A percentile compares a stretch with the other conserved stretches of the same genome.
phyloP scores from a whole-genome alignment of 2,329 filamentous ascomycete species.

The Phoma sp. region DNA sequence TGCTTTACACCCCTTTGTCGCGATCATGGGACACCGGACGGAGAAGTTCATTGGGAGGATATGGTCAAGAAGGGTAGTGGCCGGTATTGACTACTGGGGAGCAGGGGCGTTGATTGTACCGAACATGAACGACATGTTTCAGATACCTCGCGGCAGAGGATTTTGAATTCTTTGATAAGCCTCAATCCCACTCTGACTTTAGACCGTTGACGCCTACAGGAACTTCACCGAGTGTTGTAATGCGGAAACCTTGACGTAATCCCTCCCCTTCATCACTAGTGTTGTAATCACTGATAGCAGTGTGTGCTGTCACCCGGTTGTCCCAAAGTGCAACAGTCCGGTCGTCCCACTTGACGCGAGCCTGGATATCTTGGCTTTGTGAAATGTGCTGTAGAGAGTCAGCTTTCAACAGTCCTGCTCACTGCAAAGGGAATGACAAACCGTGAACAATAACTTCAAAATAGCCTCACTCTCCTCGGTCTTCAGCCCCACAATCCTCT shows the following conservation, averaged over 20 bases:
- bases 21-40: too few relatives aligned
- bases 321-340: slow-evolving; percentile 84
- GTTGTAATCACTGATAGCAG: slow-evolving; percentile 72
- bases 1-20: too few relatives aligned
- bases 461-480: slow-evolving; percentile 78
- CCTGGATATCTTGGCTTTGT: slow-evolving; percentile 71
- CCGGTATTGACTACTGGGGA: too few relatives aligned
- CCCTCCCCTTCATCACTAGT: slow-evolving; percentile 31
- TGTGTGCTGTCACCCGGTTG: slow-evolving; percentile 77
- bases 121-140: too few relatives aligned
- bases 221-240: slow-evolving; percentile 32
- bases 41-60: too few relatives aligned
- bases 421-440: background rate
- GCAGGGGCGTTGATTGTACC: too few relatives aligned
- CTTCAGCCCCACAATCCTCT: slow-evolving; percentile 78
- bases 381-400: slow-evolving; percentile 66
- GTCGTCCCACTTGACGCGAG: slow-evolving; percentile 75
- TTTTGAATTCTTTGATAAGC: too few relatives aligned
- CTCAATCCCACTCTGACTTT: slow-evolving; percentile 28
- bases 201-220: slow-evolving; percentile 27
- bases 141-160: too few relatives aligned
- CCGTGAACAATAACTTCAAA: slow-evolving; percentile 72
- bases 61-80: too few relatives aligned
- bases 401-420: slow-evolving; percentile 35
- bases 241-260: slow-evolving; percentile 33